Percentiles rank a stretch among this genome's conserved stretches.
phyloP scores from a whole-genome alignment of 78 protist species.

The Emiliania huxleyi region DNA sequence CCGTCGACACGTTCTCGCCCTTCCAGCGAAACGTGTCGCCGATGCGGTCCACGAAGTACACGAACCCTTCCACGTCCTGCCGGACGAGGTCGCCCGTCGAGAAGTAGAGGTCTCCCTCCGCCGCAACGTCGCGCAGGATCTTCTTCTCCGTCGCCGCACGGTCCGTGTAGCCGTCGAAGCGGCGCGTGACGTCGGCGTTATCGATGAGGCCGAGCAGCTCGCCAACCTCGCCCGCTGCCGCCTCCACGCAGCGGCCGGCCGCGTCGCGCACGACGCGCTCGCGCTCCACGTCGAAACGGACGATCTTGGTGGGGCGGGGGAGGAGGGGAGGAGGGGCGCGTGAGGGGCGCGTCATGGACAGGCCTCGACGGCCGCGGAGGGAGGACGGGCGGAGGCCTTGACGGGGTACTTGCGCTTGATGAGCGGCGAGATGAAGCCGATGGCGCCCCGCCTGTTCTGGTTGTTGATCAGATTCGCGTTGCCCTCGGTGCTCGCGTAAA shows the following conservation, averaged over 20 bases:
- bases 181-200: background rate
- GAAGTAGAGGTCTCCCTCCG: constrained; percentile 44
- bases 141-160: background rate
- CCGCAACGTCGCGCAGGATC: constrained; percentile 9
- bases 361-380: too few relatives aligned
- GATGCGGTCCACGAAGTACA: constrained; percentile 56
- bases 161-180: constrained; percentile 54
- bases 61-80: constrained; percentile 37
- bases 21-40: constrained; percentile 58
- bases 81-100: constrained; percentile 32
- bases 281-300: background rate
- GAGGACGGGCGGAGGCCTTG: too few relatives aligned
- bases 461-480: constrained; percentile 1
- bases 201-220: constrained; percentile 40
- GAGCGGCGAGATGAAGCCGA: constrained; percentile 24
- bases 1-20: constrained; percentile 72
- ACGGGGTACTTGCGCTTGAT: background rate
- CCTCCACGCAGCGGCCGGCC: constrained; percentile 33
- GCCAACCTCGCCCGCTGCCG: constrained; percentile 26
- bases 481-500: constrained; percentile 65
- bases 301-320: background rate
- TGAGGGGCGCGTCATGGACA: too few relatives aligned
- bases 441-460: background rate
- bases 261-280: constrained; percentile 10
- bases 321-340: too few relatives aligned